Conservation (phyloP, 1,284 basidiomycete species). For the Bothia castanella region DNA sequence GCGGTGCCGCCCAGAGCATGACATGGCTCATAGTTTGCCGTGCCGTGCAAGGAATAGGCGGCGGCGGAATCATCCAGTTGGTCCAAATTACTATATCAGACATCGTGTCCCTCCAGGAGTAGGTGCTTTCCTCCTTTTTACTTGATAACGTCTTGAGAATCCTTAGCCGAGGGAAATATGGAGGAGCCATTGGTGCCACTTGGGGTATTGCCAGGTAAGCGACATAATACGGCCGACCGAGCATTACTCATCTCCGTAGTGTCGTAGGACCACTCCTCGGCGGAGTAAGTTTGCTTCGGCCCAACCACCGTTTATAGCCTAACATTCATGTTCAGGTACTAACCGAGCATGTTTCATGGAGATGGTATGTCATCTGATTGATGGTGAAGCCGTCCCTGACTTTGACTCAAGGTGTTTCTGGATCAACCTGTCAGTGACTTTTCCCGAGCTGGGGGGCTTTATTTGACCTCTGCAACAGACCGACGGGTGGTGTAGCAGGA, state of each 20-base stretch:
- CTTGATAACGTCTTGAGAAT: constrained; percentile 10
- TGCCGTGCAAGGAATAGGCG: constrained; percentile 53
- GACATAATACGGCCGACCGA: not conserved
- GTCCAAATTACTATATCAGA: constrained; percentile 40
- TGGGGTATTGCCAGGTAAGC: constrained; percentile 44
- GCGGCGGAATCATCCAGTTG: constrained; percentile 40
- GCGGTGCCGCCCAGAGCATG: constrained; percentile 48
- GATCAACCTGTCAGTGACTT: constrained; percentile 33
- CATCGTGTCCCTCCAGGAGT: constrained; percentile 36
- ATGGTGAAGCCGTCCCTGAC: not conserved
- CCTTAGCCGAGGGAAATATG: constrained; percentile 38
- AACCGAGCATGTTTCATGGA: constrained; percentile 37
- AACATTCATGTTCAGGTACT: constrained; percentile 36
- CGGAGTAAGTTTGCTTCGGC: constrained; percentile 21
- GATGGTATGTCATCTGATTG: constrained; percentile 28
- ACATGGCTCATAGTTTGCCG: constrained; percentile 45
- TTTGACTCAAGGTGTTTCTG: constrained; percentile 32
- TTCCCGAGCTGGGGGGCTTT: not conserved
- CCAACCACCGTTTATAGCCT: not conserved
- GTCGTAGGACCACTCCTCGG: constrained; percentile 45
- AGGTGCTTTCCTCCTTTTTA: not conserved
- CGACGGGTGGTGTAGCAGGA: constrained; percentile 44
- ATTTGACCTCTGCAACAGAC: constrained; percentile 22
- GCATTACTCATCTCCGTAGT: constrained; percentile 17
- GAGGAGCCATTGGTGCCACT: constrained; percentile 40